Base-by-base conservation (phyloP, 2,329 filamentous ascomycete species). In the Microsporum audouinii region DNA sequence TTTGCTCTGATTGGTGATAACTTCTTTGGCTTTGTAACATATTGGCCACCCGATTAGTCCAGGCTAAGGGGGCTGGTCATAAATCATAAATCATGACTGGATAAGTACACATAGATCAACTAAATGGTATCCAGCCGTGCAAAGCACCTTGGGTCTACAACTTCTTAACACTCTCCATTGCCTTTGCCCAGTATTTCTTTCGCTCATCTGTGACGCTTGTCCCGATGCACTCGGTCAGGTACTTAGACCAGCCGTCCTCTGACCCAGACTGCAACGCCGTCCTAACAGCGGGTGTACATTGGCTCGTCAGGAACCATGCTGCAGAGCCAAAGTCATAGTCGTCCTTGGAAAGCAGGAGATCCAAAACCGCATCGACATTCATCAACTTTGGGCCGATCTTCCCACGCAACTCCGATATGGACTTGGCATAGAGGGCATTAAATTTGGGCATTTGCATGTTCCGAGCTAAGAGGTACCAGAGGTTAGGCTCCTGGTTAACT, bases 391-490 rank as follows among this genome's bases (percentile, higher is more conserved):
- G 61, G 1, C 68, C 55, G 3, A 74, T 38, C 23, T 75, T 63
- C 0, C 71, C 66, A 2, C 71, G 68, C 1, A 86, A 65, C 1
- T 70, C 77, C 0, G 76, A 73, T 2, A 81, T 72, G 0, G 75
- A 77, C 0, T 67, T 59, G 3, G 83, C 83, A 65, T 87, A 87
- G 66, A 78, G 66, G 0, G 76, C 64, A 66, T 86, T 84, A 71
- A 75, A 85, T 0, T 72, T 67, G 0, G 82, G 75, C 59, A 76
- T 79, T 71, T 86, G 82, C 85, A 88, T 87, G 69, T 84, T 85
- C 2, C 83, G 75, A 0, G 88, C 74, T 74, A 49, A 7, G 29
- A n/a, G 17, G 17, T 23, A 57, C 56, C 41, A 17, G 2, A 31
- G 3, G 55, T 57, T 41, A 47, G 29, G 12, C 36, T 17, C 33